Base-by-base conservation (phyloP, 176 grass and related monocot genomes). In the Poa pratensis region DNA sequence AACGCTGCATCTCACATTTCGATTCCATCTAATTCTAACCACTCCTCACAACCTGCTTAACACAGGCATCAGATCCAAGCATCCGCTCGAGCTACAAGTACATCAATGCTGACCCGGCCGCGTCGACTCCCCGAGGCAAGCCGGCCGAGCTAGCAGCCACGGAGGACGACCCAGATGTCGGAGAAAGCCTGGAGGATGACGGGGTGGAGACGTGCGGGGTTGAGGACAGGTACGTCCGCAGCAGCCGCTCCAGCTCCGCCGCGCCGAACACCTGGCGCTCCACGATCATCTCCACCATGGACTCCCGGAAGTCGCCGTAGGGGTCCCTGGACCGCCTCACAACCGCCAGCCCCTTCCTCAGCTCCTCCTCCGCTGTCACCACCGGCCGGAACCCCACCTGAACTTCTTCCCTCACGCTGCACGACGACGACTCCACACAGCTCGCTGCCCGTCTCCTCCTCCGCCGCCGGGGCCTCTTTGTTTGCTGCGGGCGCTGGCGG, bases 271-370 rank as follows among this genome's bases (percentile, higher is more conserved):
- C 86, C 70, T 91, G 89, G 48, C 86, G 54, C 63, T 84, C 89
- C 8, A 89, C 70, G 57, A 94, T 87, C 92, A 91, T 94, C 89
- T 94, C 92, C 83, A 87, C 86, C 92, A 89, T 94, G 18, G 92
- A 94, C 53, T 69, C 86, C 68, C 89, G 77, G 75, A 94, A 94
- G 55, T 94, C 92, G n/a, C 27, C 20, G 69, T 91, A 89, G 1
- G 92, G 92, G 70, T 94, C 89, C 19, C 39, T 87, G 2, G 92
- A 91, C 45, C 87, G 71, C 77, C 84, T 87, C 39, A 87, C 82
- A 40, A 94, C 92, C 5, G 92, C 86, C 35, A 89, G 83, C 23
- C 89, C 86, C 66, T 74, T 89, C 73, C 67, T 75, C 26, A 66
- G 59, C 80, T 52, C 59, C 37, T 65, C 77, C 71, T 76, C 63